These are phyloP conservation scores for Geoglossum glabrum DNA, from an alignment of 495 filamentous ascomycete species.

Conservation along the genomic window DNA sequence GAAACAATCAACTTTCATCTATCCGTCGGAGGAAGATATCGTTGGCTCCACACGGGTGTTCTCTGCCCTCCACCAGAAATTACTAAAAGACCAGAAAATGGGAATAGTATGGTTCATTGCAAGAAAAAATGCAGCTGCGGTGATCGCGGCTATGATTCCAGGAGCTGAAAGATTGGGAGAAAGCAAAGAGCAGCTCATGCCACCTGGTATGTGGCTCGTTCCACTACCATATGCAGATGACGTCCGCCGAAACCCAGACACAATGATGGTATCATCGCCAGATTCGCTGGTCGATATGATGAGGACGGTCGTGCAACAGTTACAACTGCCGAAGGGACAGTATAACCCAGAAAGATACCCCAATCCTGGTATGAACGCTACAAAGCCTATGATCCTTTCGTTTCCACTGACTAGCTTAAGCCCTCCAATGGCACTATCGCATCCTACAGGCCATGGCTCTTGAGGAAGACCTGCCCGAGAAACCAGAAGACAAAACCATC, in stretches of 20 bases:
- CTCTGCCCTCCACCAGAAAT: slow-evolving; percentile 72
- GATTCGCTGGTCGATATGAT: slow-evolving; percentile 60
- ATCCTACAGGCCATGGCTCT: slow-evolving; percentile 84
- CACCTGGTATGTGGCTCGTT: slow-evolving; percentile 76
- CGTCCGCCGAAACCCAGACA: slow-evolving; percentile 51
- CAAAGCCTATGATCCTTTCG: not conserved
- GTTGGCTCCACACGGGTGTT: slow-evolving; percentile 87
- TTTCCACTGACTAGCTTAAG: slow-evolving; percentile 8
- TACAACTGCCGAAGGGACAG: slow-evolving; percentile 69
- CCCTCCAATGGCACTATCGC: slow-evolving; percentile 93
- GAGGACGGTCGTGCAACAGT: slow-evolving; percentile 58
- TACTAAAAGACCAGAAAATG: slow-evolving; percentile 55
- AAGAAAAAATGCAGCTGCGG: slow-evolving; percentile 54
- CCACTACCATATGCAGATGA: slow-evolving; percentile 86
- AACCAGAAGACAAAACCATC: slow-evolving; percentile 61
- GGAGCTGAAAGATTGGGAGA: slow-evolving; percentile 47
- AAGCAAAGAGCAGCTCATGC: slow-evolving; percentile 43
- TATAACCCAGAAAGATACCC: slow-evolving; percentile 80
- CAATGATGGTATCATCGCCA: slow-evolving; percentile 34
- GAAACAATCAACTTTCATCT: slow-evolving; percentile 77
- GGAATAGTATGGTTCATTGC: slow-evolving; percentile 80
- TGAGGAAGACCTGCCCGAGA: slow-evolving; percentile 74
- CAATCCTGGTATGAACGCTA: slow-evolving; percentile 40
- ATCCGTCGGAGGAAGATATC: slow-evolving; percentile 77
- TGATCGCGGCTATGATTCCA: slow-evolving; percentile 62